Conservation (phyloP, 78 protist genomes). For the Tieghemostelium lacteum region DNA sequence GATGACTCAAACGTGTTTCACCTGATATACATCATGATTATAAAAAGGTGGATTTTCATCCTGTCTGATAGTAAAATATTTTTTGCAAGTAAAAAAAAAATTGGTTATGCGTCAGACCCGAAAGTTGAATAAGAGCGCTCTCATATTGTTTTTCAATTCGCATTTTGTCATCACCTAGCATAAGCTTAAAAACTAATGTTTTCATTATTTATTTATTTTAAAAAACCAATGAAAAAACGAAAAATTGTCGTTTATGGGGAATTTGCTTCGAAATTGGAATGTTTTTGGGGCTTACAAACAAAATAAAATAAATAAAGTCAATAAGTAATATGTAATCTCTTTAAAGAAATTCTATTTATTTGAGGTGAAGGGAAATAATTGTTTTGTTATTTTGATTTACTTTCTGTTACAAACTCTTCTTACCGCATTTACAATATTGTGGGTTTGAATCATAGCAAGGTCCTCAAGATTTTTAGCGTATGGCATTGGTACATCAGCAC, state of each 20-base stretch:
- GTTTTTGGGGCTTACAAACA: neutral
- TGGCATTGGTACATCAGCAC: constrained; percentile 98
- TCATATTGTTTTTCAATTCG: neutral
- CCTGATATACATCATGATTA: too few relatives aligned
- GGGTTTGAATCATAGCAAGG: constrained; percentile 81
- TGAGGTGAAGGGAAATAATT: neutral
- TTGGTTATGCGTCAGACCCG: neutral
- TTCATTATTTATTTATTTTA: too few relatives aligned
- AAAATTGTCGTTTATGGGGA: too few relatives aligned
- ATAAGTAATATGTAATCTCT: neutral
- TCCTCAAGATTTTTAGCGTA: constrained; percentile 92
- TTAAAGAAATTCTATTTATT: neutral
- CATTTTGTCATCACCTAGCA: too few relatives aligned
- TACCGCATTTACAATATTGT: constrained; percentile 73
- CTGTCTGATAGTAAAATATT: too few relatives aligned
- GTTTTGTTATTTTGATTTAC: neutral
- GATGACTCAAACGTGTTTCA: too few relatives aligned
- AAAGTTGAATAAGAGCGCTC: neutral
- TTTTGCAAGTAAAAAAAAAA: too few relatives aligned
- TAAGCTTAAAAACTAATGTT: neutral
- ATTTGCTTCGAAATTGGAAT: too few relatives aligned
- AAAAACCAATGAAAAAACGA: too few relatives aligned
- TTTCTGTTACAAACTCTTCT: constrained; percentile 31
- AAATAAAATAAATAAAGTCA: neutral
- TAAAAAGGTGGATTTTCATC: too few relatives aligned